phyloP scores from a whole-genome alignment of 805 yeast species.

The Yarrowia alimentaria region DNA sequence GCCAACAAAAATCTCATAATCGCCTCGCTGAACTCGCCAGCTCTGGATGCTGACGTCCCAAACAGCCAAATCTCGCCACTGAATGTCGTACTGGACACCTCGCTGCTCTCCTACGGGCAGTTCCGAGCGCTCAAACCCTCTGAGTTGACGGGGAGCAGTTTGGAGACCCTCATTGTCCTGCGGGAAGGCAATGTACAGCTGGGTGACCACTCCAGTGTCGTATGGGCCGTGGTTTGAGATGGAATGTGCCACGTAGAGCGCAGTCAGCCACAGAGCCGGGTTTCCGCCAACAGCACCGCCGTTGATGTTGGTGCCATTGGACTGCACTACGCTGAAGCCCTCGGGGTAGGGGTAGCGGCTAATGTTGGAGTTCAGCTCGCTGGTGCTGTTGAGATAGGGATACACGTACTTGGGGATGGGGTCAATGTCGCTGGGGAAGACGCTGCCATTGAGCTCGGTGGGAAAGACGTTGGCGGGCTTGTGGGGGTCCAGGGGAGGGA shows the following conservation, averaged over 20 bases:
- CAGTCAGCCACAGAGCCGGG: constrained; percentile 56
- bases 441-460: constrained; percentile 44
- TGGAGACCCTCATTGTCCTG: constrained; percentile 43
- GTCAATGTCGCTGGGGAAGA: constrained; percentile 51
- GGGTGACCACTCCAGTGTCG: constrained; percentile 52
- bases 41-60: constrained; percentile 58
- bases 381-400: constrained; percentile 41
- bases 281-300: constrained; percentile 57
- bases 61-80: constrained; percentile 53
- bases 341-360: constrained; percentile 36
- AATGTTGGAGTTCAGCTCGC: background rate
- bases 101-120: constrained; percentile 45
- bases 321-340: background rate
- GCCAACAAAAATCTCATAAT: constrained; percentile 52
- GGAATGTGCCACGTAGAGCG: constrained; percentile 47
- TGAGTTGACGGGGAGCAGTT: constrained; percentile 52
- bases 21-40: constrained; percentile 59
- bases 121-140: constrained; percentile 58
- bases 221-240: constrained; percentile 51
- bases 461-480: constrained; percentile 11
- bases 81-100: constrained; percentile 46
- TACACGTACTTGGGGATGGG: constrained; percentile 58
- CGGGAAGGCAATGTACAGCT: constrained; percentile 51
- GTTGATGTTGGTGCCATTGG: constrained; percentile 30
- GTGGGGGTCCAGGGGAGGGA: constrained; percentile 1